A percentile compares a stretch with the other conserved stretches of the same genome.
These are phyloP conservation scores for Scutellaria baicalensis DNA, from an alignment of 257 asterid genomes.

Conservation along the genomic window DNA sequence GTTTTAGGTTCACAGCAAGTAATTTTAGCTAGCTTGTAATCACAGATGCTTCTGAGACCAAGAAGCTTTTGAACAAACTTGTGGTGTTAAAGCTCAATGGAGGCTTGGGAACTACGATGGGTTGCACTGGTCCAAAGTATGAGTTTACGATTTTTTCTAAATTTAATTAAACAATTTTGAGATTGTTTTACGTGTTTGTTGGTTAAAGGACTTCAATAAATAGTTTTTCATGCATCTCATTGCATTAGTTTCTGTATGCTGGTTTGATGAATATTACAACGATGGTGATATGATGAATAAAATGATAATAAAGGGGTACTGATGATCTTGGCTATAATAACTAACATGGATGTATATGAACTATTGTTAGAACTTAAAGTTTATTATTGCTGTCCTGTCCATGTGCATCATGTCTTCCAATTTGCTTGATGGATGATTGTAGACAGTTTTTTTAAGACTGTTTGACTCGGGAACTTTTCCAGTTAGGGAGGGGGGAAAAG, in stretches of 20 bases:
- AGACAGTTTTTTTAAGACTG: not conserved
- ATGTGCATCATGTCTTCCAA: not conserved
- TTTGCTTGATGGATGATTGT: not conserved
- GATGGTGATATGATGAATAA: not conserved
- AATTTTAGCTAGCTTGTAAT: not conserved
- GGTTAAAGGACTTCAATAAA: not conserved
- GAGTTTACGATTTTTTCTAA: conserved; percentile 6
- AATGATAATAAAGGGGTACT: not conserved
- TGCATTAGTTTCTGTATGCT: not conserved
- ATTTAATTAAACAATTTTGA: conserved; percentile 4
- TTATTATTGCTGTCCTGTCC: not conserved
- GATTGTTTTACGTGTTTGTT: conserved; percentile 5
- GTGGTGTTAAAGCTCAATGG: conserved; percentile 97
- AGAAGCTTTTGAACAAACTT: conserved; percentile 81
- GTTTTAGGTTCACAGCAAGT: not conserved
- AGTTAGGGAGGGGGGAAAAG: not conserved
- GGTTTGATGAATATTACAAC: not conserved
- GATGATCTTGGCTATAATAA: not conserved
- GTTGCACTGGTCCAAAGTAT: conserved; percentile 99
- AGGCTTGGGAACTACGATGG: conserved; percentile 99
- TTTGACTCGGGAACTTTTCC: not conserved
- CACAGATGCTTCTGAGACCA: conserved; percentile 66
- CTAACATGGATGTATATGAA: not conserved
- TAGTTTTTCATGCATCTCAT: conserved; percentile 2
- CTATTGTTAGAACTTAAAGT: not conserved